Percentiles rank a stretch among this genome's conserved stretches.
These are phyloP conservation scores for Hymenoscyphus salicellus DNA, from an alignment of 2,329 filamentous ascomycete genomes.

Conservation along the genomic window DNA sequence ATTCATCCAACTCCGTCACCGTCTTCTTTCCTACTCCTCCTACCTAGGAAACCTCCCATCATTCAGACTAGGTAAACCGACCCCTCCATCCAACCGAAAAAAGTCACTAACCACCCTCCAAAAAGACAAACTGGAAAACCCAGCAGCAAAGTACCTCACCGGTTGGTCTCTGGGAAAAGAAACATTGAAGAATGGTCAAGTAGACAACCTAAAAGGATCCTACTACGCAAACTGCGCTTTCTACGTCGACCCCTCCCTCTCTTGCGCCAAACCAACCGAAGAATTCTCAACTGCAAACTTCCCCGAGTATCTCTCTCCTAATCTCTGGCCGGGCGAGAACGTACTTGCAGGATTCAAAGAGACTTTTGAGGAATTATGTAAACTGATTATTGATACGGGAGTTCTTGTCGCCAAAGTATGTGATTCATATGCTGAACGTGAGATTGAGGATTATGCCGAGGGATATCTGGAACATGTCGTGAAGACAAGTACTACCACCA, in stretches of 20 bases:
- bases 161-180: constrained; percentile 83
- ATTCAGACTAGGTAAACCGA: constrained; percentile 62
- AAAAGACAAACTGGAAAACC: constrained; percentile 56
- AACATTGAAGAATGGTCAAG: constrained; percentile 71
- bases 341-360: constrained; percentile 72
- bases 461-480: constrained; percentile 88
- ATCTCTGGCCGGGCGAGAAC: constrained; percentile 75
- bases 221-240: constrained; percentile 84
- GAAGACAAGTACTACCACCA: constrained; percentile 78
- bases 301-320: constrained; percentile 84
- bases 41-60: constrained; percentile 79
- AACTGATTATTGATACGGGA: constrained; percentile 83
- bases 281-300: constrained; percentile 62
- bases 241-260: constrained; percentile 62
- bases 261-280: constrained; percentile 58
- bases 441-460: constrained; percentile 71
- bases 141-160: constrained; percentile 61
- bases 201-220: constrained; percentile 77
- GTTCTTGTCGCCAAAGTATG: constrained; percentile 87
- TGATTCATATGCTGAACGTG: constrained; percentile 76
- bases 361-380: constrained; percentile 72
- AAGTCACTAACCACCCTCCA: constrained; percentile 9
- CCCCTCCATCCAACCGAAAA: constrained; percentile 12
- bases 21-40: constrained; percentile 79
- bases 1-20: constrained; percentile 69